Percentiles rank a stretch among this genome's conserved stretches.
phyloP scores from a whole-genome alignment of 1,284 basidiomycete genomes.

The Gymnopus androsaceus region DNA sequence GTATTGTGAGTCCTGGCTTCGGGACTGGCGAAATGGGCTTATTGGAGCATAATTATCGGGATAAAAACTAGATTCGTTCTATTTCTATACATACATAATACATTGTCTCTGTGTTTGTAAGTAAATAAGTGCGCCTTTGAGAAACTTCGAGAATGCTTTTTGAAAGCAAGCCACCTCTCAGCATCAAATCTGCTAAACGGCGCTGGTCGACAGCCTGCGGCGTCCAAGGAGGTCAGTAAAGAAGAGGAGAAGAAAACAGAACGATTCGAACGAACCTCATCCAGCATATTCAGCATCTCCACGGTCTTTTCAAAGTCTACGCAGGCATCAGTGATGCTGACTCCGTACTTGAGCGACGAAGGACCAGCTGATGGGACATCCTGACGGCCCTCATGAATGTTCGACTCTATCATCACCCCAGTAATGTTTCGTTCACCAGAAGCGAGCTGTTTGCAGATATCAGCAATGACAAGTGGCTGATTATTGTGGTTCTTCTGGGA shows the following conservation, averaged over 20 bases:
- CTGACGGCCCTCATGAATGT: conserved; percentile 87
- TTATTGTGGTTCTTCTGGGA: conserved; percentile 91
- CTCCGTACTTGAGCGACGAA: conserved; percentile 73
- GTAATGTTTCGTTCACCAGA: conserved; percentile 82
- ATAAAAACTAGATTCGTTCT: too few relatives aligned
- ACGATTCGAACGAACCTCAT: conserved; percentile 51
- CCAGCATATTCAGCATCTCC: conserved; percentile 73
- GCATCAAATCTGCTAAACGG: too few relatives aligned
- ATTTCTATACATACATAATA: too few relatives aligned
- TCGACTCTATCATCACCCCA: conserved; percentile 96
- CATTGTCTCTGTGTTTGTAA: too few relatives aligned
- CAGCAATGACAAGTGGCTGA: conserved; percentile 65
- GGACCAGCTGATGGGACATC: conserved; percentile 74
- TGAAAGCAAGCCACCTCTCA: too few relatives aligned
- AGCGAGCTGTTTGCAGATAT: conserved; percentile 78
- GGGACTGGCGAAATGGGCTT: too few relatives aligned
- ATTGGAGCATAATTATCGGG: too few relatives aligned
- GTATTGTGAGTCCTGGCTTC: too few relatives aligned
- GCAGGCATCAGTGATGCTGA: conserved; percentile 92
- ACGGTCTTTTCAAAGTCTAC: conserved; percentile 89
- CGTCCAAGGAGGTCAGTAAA: too few relatives aligned
- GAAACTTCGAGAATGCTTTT: too few relatives aligned
- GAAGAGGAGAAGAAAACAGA: not conserved
- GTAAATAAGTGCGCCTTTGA: too few relatives aligned
- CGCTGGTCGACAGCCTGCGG: too few relatives aligned